Base-by-base conservation (phyloP, 148 eudicot species). In the Salicornia ramosissima region DNA sequence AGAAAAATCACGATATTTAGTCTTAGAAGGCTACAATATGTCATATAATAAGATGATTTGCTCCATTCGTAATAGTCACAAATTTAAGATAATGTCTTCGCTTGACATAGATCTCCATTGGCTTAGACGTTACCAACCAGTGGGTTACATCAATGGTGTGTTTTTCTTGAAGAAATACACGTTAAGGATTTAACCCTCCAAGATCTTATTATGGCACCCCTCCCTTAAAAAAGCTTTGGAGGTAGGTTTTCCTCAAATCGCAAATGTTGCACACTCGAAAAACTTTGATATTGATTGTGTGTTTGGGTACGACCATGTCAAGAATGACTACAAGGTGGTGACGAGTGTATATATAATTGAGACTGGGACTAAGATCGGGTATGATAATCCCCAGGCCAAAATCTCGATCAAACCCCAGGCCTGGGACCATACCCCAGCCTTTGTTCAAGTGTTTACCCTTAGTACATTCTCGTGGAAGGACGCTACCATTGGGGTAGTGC, bases 201-300 rank as follows among this genome's bases (percentile, higher is more conserved):
- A 33, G 4, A n/a, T 74, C 31, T 30, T 66, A 11, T 49, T 74
- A 15, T 66, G 71, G 77, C 66, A 66, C 34, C 77, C 77, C 1
- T 74, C 71, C 6, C 66, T 74, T 25, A 57, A 8, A 39, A 74
- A 66, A 50, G 53, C 47, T 19, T 31, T 74, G 1, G 59, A 56
- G 15, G 5, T 36, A 3, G 5, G 5, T 36, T 19, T 74, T 18
- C 57, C 64, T 24, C 13, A 46, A 6, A 4, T 64, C 13, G 21
- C 58, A 10, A 8, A 0, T 19, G 12, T 16, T 0, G 12, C 18
- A 18, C 21, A 12, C n/a, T n/a, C n/a, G 5, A 9, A 1, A 33
- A 24, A 15, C 1, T 15, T n/a, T 18, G 56, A 57, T 30, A 42
- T 66, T 8, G 71, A 74, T 47, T 66, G 53, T 24, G 77, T 64